These are phyloP conservation scores for Prunus padus DNA, from an alignment of 306 rosid species.

Conservation along the genomic window DNA sequence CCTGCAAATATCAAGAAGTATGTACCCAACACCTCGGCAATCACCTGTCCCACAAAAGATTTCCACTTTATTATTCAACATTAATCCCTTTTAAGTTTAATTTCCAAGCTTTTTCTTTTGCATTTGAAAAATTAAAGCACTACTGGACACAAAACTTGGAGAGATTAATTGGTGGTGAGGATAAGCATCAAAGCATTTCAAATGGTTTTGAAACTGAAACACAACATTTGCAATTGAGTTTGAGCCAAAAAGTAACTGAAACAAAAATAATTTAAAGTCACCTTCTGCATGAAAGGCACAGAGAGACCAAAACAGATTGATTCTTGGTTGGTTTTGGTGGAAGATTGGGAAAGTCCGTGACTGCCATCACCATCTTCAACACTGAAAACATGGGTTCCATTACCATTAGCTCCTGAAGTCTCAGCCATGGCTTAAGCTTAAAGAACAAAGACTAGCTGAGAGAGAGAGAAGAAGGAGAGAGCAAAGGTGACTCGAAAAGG, in stretches of 20 bases:
- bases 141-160: background rate
- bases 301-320: conserved; percentile 20
- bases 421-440: conserved; percentile 44
- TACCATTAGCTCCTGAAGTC: conserved; percentile 34
- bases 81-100: background rate
- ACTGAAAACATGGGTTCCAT: conserved; percentile 42
- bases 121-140: too few relatives aligned
- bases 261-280: conserved; percentile 3
- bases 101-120: too few relatives aligned
- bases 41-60: conserved; percentile 37
- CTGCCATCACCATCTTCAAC: conserved; percentile 31
- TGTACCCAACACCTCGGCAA: conserved; percentile 77
- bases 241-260: background rate
- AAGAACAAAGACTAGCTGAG: background rate
- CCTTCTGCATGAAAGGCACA: conserved; percentile 73
- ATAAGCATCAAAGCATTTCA: background rate
- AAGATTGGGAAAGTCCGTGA: background rate
- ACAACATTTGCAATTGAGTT: background rate
- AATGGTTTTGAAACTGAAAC: background rate
- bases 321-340: conserved; percentile 16
- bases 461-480: background rate
- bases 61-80: background rate
- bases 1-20: conserved; percentile 82
- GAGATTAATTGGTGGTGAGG: background rate
- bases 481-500: too few relatives aligned